A percentile compares a stretch with the other conserved stretches of the same genome.
Evolutionary conservation across 1,139 yeast species (phyloP).

Genomic region (Zygotorulaspora mrakii): DNA sequence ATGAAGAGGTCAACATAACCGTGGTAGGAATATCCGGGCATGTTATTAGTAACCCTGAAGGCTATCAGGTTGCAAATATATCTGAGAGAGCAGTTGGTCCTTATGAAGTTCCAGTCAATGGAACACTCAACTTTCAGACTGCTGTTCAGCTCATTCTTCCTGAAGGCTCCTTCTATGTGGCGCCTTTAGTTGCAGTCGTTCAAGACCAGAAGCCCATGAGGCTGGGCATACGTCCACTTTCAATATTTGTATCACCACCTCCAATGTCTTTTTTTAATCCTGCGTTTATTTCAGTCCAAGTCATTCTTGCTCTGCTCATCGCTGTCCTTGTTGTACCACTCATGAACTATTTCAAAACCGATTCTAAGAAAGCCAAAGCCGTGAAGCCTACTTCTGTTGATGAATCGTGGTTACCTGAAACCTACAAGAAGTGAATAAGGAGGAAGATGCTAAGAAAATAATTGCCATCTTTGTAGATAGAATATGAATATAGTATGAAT

Average conservation of each 20-base stretch:
- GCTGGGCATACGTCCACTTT: constrained; percentile 56
- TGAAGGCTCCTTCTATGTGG: constrained; percentile 56
- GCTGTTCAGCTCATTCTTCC: constrained; percentile 52
- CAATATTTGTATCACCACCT: constrained; percentile 58
- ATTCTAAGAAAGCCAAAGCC: constrained; percentile 29
- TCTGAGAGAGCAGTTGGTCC: constrained; percentile 69
- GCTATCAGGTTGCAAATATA: constrained; percentile 54
- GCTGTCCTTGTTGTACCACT: constrained; percentile 52
- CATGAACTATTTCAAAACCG: constrained; percentile 40
- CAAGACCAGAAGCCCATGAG: constrained; percentile 52
- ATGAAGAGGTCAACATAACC: constrained; percentile 51
- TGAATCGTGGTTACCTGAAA: constrained; percentile 59
- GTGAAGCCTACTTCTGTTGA: constrained; percentile 41
- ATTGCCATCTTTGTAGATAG: too few relatives aligned
- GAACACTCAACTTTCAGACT: constrained; percentile 49
- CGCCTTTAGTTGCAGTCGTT: constrained; percentile 57
- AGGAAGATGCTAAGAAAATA: too few relatives aligned
- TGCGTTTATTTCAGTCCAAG: constrained; percentile 60
- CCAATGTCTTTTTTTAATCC: constrained; percentile 71
- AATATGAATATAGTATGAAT: neutral
- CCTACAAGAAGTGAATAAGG: constrained; percentile 38
- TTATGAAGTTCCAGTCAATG: constrained; percentile 48
- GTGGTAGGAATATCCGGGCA: constrained; percentile 76
- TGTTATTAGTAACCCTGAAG: constrained; percentile 54
- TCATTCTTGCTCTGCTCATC: constrained; percentile 50